A percentile compares a stretch with the other conserved stretches of the same genome.
Conservation (phyloP, 495 filamentous ascomycete species). For the Talaromyces liani region DNA sequence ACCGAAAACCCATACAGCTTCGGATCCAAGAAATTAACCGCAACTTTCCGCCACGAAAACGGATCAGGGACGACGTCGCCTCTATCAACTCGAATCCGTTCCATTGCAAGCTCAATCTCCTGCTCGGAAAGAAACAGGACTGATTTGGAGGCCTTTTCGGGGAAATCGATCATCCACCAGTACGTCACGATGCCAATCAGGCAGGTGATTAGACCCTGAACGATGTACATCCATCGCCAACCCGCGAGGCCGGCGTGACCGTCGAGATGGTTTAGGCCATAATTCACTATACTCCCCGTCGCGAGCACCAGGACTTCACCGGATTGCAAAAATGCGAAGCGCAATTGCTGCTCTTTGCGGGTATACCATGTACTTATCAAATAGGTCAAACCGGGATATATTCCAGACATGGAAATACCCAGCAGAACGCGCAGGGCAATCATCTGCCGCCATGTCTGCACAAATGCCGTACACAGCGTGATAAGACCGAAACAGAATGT, state of each 20-base stretch:
- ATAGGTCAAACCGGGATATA: conserved; percentile 66
- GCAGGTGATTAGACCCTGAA: conserved; percentile 59
- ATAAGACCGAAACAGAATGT: conserved; percentile 65
- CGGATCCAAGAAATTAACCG: conserved; percentile 53
- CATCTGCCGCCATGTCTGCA: conserved; percentile 65
- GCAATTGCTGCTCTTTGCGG: conserved; percentile 62
- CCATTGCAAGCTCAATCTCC: conserved; percentile 50
- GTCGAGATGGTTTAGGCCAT: conserved; percentile 57
- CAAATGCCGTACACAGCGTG: conserved; percentile 65
- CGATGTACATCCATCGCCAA: conserved; percentile 74
- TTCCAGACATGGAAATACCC: conserved; percentile 59
- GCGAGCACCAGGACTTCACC: conserved; percentile 62
- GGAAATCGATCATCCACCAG: conserved; percentile 78
- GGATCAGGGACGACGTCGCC: conserved; percentile 55
- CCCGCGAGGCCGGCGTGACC: conserved; percentile 54
- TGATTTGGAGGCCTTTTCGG: conserved; percentile 54
- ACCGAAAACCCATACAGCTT: conserved; percentile 69
- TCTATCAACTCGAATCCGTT: conserved; percentile 55
- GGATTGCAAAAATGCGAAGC: conserved; percentile 66
- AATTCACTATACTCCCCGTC: conserved; percentile 67
- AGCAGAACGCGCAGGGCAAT: conserved; percentile 63
- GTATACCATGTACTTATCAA: conserved; percentile 71
- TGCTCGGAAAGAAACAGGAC: conserved; percentile 54
- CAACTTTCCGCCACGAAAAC: conserved; percentile 52
- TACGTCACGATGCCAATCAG: conserved; percentile 62